Evolutionary conservation across 2,329 filamentous ascomycete species (phyloP).

Genomic region (Thelonectria rubi): DNA sequence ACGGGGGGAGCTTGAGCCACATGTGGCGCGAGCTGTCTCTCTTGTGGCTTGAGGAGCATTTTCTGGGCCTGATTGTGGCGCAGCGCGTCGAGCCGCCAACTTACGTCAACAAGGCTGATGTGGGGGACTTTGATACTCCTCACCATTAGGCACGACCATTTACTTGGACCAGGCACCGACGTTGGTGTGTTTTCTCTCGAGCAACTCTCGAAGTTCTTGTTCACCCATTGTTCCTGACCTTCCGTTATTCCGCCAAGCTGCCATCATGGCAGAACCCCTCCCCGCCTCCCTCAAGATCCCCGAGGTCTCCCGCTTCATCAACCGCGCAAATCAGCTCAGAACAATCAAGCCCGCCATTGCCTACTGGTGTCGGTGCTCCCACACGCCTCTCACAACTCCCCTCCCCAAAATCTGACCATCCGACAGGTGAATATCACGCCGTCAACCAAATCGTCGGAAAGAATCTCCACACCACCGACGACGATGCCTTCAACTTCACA

Average conservation of each 20-base stretch:
- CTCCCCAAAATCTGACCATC: neutral
- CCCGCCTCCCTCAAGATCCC: conserved; percentile 71
- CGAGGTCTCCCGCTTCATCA: conserved; percentile 85
- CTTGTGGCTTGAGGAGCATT: conserved; percentile 16
- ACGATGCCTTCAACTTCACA: conserved; percentile 83
- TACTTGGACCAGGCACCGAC: conserved; percentile 13
- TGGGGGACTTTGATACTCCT: conserved; percentile 15
- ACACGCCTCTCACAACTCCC: neutral
- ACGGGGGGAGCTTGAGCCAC: conserved; percentile 37
- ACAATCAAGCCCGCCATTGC: conserved; percentile 85
- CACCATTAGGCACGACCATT: conserved; percentile 7
- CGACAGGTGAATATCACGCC: conserved; percentile 78
- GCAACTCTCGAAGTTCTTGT: neutral
- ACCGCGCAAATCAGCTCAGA: conserved; percentile 85
- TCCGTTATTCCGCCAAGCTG: neutral
- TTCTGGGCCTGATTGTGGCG: conserved; percentile 33
- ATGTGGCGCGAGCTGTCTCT: conserved; percentile 30
- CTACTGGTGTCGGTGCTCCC: conserved; percentile 83
- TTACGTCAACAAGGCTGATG: conserved; percentile 30
- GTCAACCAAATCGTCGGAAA: conserved; percentile 90
- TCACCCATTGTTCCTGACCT: neutral
- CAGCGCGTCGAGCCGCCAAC: conserved; percentile 1
- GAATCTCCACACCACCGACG: conserved; percentile 79
- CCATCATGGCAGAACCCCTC: conserved; percentile 69
- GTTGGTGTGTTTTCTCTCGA: neutral